Conservation (phyloP, 768 basidiomycete genomes). For the Rhizopogon sp. region DNA sequence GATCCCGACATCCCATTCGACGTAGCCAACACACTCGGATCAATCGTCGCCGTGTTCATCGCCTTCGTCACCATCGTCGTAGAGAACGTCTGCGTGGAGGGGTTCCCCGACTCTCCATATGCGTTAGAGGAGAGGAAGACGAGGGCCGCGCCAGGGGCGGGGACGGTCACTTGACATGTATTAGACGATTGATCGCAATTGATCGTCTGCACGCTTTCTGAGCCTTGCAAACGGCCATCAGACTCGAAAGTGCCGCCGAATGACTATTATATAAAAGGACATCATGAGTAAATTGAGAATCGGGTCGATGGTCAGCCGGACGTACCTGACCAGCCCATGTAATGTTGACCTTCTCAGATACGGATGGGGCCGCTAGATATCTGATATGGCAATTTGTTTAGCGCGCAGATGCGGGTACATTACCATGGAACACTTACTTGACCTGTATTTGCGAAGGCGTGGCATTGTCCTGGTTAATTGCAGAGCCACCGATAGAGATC, state of each 20-base stretch:
- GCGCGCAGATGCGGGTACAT: neutral
- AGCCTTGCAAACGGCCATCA: constrained; percentile 20
- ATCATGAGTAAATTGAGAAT: neutral
- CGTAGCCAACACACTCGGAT: constrained; percentile 31
- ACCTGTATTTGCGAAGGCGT: constrained; percentile 24
- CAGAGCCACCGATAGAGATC: constrained; percentile 27
- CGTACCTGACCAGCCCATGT: constrained; percentile 46
- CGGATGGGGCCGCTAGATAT: constrained; percentile 31
- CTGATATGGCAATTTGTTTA: constrained; percentile 6
- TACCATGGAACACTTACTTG: constrained; percentile 17
- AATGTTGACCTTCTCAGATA: constrained; percentile 40
- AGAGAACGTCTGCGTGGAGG: constrained; percentile 20
- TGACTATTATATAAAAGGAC: constrained; percentile 8
- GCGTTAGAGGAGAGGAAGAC: constrained; percentile 16
- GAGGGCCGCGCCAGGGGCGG: constrained; percentile 24
- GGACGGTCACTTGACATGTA: constrained; percentile 19
- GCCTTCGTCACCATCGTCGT: constrained; percentile 28
- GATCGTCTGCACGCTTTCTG: constrained; percentile 12
- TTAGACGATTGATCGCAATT: constrained; percentile 13
- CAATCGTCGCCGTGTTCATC: constrained; percentile 26
- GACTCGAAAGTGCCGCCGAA: constrained; percentile 22
- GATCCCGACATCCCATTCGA: constrained; percentile 33
- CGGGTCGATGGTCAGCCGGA: neutral
- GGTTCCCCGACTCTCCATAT: constrained; percentile 4
- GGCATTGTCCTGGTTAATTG: constrained; percentile 5